Base-by-base conservation (phyloP, 2,329 filamentous ascomycete genomes). In the Hypoxylon sp. region DNA sequence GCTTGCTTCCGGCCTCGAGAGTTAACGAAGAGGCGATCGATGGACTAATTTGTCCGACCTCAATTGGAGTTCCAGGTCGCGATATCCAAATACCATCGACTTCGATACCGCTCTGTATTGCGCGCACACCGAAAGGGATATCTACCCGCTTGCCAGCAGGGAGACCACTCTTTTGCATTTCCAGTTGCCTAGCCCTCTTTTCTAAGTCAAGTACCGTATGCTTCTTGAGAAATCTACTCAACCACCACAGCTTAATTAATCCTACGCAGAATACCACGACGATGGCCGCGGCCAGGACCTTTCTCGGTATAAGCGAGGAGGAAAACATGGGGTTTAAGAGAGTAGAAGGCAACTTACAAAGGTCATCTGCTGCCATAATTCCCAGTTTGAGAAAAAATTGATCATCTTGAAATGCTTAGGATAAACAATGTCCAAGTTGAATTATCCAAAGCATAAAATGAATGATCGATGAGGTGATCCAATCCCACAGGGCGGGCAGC, bases 281-380 rank as follows among this genome's bases (percentile, higher is more conserved):
- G 71, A 97, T 94, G 66, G 87, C 88, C 73, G 88, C 87, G 39
- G 85, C 92, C 53, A 97, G 86, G 31, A 94, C 87, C 93, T 97
- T 61, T 8, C 11, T 47, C n/a, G 11, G 8, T 14, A 55, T 78
- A 54, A 78, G 75, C 63, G 42, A 54, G 5, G 46, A 39, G 39
- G n/a, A 50, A 50, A 14, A 29, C 33, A 14, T 1, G 26, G 3
- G 29, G 8, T 3, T 5, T 9, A 17, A 14, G 24, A 42, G 24
- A 17, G 24, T 3, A 11, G 5, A 2, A 31, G 9, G 33, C 31
- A 14, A 85, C 92, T 85, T 83, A 97, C 94, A 83, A 97, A 93
- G 59, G 90, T 92, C 90, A 97, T 90, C 83, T 97, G 90, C 84
- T 96, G 89, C 94, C 94, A 97, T 75, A 96, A 82, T 73, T 87